Base-by-base conservation (phyloP, 2,329 filamentous ascomycete species). In the Trichoderma sp. region DNA sequence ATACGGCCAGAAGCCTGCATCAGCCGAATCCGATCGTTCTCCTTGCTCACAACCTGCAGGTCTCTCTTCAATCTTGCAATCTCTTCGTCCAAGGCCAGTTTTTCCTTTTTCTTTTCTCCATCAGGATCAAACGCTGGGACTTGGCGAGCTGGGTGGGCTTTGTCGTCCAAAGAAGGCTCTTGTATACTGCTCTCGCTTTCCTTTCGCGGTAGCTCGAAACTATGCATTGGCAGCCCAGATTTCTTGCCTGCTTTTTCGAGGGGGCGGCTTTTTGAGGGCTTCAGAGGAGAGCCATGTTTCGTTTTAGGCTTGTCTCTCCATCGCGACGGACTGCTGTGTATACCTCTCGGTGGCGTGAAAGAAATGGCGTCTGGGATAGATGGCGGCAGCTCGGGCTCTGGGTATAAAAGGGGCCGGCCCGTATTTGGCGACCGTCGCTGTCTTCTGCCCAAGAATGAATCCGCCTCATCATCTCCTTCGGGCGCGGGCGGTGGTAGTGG, bases 301-400 rank as follows among this genome's bases (percentile, higher is more conserved):
- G 75, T 76, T 66, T 76, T 81, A 69, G 65, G 58, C 54, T 74
- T 71, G 32, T 73, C 72, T 21, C 79, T 81, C 72, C 83, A 81
- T 73, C 81, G 82, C 3, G 85, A 86, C 0, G 87, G 86, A 16
- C 86, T 88, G 61, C 84, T 84, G 69, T 89, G 87, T 32, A 90
- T 90, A 1, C 88, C 88, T 24, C 80, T 76, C 0, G 87, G 86
- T 8, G 86, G 86, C 3, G 85, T 85, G 54, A 83, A 85, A 32
- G 87, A 81, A 1, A 86, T 80, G 0, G 84, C 82, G 69, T 89
- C 87, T 2, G 80, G 78, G 14, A 84, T 77, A 0, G 86, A 86
- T 0, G 87, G 87, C 3, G 90, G 90, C 5, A 92, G 81, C 59
- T 90, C 88, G 1, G 89, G 89, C 73, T 91, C 88, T 18, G 83